Percentiles rank a stretch among this genome's conserved stretches.
Conservation (phyloP, 2,329 filamentous ascomycete species). For the Claviceps maximensis region DNA sequence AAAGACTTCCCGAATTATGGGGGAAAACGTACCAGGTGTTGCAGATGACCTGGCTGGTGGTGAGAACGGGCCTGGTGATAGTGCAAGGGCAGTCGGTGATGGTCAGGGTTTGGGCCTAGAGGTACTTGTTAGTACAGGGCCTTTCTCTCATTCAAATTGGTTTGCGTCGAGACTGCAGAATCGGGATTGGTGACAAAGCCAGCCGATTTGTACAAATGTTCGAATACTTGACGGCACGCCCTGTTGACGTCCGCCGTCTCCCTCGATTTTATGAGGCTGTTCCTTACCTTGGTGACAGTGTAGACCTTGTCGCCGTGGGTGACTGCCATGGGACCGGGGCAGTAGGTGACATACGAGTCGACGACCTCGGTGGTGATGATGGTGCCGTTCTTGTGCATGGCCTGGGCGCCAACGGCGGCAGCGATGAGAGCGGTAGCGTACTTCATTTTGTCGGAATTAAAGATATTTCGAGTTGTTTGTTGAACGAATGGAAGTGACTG, state of each 20-base stretch:
- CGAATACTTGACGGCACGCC: too few species aligned
- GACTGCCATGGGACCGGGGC: conserved; percentile 52
- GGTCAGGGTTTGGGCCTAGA: conserved; percentile 52
- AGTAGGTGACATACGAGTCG: conserved; percentile 56
- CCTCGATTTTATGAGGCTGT: background rate
- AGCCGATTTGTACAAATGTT: too few species aligned
- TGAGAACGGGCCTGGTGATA: conserved; percentile 44
- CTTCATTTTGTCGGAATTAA: conserved; percentile 48
- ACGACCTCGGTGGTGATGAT: conserved; percentile 51
- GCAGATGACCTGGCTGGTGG: conserved; percentile 39
- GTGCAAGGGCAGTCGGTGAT: conserved; percentile 63
- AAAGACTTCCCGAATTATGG: background rate
- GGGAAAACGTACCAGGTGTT: conserved; percentile 34
- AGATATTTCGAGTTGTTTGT: conserved; percentile 19
- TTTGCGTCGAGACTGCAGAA: too few species aligned
- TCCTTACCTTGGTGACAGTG: conserved; percentile 49
- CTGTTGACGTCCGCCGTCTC: background rate
- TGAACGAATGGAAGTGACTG: conserved; percentile 48
- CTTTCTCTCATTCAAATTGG: background rate
- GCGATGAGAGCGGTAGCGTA: conserved; percentile 41
- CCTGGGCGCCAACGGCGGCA: conserved; percentile 25
- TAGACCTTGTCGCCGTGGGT: conserved; percentile 53
- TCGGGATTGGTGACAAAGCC: too few species aligned
- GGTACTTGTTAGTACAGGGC: background rate
- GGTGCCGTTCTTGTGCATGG: conserved; percentile 29